Conservation (phyloP, 257 asterid genomes). For the Capsicum rhomboideum region DNA sequence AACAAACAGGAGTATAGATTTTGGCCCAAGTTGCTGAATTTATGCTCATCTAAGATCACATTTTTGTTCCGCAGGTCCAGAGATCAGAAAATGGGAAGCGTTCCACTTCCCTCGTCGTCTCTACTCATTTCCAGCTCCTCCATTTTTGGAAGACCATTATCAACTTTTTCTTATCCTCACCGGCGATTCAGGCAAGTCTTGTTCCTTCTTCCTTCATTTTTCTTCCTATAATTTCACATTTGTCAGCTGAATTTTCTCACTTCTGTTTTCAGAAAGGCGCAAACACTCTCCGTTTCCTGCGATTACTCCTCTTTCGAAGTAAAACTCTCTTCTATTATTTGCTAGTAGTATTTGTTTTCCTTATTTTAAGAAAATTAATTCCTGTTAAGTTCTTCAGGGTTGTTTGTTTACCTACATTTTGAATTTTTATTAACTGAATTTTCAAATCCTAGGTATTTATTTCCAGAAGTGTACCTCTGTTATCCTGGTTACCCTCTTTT, state of each 20-base stretch:
- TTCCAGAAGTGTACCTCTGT: not conserved
- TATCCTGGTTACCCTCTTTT: not conserved
- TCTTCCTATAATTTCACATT: not conserved
- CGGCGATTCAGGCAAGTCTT: not conserved
- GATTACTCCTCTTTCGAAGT: slow-evolving; percentile 73
- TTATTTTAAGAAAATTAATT: not conserved
- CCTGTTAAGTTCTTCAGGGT: not conserved
- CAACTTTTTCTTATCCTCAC: not conserved
- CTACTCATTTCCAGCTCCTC: not conserved
- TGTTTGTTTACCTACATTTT: not conserved
- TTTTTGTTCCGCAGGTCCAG: not conserved
- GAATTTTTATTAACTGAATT: not conserved
- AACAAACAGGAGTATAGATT: not conserved
- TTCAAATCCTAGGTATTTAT: not conserved
- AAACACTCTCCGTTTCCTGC: slow-evolving; percentile 35
- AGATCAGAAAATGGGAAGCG: not conserved
- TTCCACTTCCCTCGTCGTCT: not conserved
- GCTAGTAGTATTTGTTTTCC: not conserved
- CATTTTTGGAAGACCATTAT: not conserved
- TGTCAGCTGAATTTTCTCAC: not conserved
- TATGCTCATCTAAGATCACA: not conserved
- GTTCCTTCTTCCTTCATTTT: not conserved
- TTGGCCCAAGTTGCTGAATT: not conserved
- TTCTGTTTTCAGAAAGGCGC: slow-evolving; percentile 4
- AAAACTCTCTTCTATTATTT: not conserved